Evolutionary conservation across 805 yeast species (phyloP).

Genomic region (Lipomyces sp.): DNA sequence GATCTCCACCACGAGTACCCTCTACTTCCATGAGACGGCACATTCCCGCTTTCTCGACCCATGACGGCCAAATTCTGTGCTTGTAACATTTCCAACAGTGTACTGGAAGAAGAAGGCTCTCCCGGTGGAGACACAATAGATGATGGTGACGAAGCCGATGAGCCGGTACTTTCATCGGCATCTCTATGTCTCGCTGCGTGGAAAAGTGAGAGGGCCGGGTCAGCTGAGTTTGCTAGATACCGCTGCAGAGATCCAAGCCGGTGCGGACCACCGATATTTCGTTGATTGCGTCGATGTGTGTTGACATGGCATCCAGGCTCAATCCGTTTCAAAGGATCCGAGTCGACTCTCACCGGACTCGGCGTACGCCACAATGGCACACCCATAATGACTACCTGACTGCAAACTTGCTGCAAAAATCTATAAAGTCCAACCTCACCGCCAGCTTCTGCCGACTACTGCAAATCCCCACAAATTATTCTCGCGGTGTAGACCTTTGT

Average conservation of each 20-base stretch:
- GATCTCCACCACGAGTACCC: conserved; percentile 3
- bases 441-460: not conserved
- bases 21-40: conserved; percentile 4
- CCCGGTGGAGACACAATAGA: not conserved
- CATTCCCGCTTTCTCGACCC: not conserved
- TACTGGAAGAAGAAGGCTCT: conserved; percentile 7
- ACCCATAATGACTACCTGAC: conserved; percentile 12
- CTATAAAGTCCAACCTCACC: not conserved
- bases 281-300: not conserved
- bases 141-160: conserved; percentile 15
- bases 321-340: conserved; percentile 6
- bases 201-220: conserved; percentile 7
- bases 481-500: not conserved
- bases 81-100: conserved; percentile 3
- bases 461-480: not conserved
- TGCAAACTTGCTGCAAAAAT: not conserved
- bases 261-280: not conserved
- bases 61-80: conserved; percentile 7
- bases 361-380: conserved; percentile 20
- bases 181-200: conserved; percentile 8
- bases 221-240: conserved; percentile 4
- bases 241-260: conserved; percentile 1
- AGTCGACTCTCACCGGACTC: conserved; percentile 6
- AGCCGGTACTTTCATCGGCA: conserved; percentile 4
- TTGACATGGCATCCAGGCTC: conserved; percentile 8